Percentiles rank a stretch among this genome's conserved stretches.
phyloP scores from a whole-genome alignment of 805 yeast genomes.

The Sungouiozyma ichnusensis region DNA sequence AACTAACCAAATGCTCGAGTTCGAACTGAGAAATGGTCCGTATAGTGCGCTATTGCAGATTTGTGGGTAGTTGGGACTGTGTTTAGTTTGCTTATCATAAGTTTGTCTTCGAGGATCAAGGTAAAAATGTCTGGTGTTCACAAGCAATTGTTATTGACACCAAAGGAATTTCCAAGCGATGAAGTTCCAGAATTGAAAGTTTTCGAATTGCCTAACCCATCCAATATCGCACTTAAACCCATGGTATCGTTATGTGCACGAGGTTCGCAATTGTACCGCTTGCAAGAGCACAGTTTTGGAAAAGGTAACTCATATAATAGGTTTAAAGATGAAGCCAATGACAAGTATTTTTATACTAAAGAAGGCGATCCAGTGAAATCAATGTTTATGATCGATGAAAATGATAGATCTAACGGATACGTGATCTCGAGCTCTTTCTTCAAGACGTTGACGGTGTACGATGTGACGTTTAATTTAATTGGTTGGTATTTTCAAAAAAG shows the following conservation, averaged over 20 bases:
- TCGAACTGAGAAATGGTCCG: neutral
- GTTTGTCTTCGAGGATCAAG: no score
- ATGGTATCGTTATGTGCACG: constrained; percentile 9
- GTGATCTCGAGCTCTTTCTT: constrained; percentile 13
- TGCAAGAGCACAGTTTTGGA: constrained; percentile 19
- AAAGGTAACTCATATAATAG: constrained; percentile 15
- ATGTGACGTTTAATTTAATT: constrained; percentile 21
- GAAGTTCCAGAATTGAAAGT: neutral
- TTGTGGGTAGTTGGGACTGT: no score
- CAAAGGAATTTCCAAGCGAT: neutral
- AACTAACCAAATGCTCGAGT: no score
- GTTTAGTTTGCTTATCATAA: no score
- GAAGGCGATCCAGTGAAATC: constrained; percentile 21
- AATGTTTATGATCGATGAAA: constrained; percentile 13
- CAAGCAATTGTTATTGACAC: neutral
- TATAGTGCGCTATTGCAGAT: no score
- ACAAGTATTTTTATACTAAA: constrained; percentile 18
- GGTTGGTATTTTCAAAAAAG: constrained; percentile 14
- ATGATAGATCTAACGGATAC: constrained; percentile 16
- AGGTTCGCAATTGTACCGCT: constrained; percentile 9
- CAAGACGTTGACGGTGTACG: constrained; percentile 12
- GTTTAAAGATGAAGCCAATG: constrained; percentile 16
- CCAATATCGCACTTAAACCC: constrained; percentile 15
- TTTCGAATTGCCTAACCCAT: constrained; percentile 23
- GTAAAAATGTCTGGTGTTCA: neutral